phyloP scores from a whole-genome alignment of 2,329 filamentous ascomycete genomes.

The Pyrenochaeta sp. region DNA sequence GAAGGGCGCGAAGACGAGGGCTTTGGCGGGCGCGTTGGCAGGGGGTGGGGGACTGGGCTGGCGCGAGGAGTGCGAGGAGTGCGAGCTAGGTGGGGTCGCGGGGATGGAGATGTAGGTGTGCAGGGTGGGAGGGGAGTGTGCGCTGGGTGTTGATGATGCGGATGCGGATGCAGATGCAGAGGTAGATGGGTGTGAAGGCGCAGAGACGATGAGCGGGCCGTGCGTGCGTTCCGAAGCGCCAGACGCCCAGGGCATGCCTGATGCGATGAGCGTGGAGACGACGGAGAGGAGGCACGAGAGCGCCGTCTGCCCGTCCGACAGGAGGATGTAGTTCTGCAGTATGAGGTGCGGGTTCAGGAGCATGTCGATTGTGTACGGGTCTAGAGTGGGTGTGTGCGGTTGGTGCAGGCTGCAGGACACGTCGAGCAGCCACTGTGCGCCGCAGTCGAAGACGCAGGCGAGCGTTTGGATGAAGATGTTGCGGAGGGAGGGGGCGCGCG shows the following conservation, averaged over 20 bases:
- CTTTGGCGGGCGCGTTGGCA: no score
- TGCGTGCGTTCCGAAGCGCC: slow-evolving; percentile 38
- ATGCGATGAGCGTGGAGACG: slow-evolving; percentile 31
- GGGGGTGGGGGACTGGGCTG: no score
- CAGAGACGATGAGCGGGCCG: slow-evolving; percentile 38
- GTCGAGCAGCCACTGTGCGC: slow-evolving; percentile 49
- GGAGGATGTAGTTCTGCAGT: slow-evolving; percentile 46
- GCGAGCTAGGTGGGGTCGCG: not conserved
- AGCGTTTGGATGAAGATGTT: slow-evolving; percentile 53
- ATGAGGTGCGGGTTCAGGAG: slow-evolving; percentile 44
- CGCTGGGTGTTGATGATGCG: no score
- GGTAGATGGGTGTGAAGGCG: no score
- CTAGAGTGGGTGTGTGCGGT: slow-evolving; percentile 12
- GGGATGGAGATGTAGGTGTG: slow-evolving; percentile 16
- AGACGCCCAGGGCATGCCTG: slow-evolving; percentile 43
- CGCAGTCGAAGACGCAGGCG: slow-evolving; percentile 50
- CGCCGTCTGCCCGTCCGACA: slow-evolving; percentile 25
- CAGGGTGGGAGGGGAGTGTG: no score
- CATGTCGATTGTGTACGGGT: slow-evolving; percentile 28
- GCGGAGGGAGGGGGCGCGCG: slow-evolving; percentile 47
- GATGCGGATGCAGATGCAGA: slow-evolving; percentile 10
- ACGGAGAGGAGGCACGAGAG: slow-evolving; percentile 28
- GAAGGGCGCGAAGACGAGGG: slow-evolving; percentile 44
- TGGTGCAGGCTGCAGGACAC: slow-evolving; percentile 39
- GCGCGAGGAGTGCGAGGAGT: no score